These are phyloP conservation scores for Vicia faba DNA, from an alignment of 306 rosid genomes.

Conservation along the genomic window DNA sequence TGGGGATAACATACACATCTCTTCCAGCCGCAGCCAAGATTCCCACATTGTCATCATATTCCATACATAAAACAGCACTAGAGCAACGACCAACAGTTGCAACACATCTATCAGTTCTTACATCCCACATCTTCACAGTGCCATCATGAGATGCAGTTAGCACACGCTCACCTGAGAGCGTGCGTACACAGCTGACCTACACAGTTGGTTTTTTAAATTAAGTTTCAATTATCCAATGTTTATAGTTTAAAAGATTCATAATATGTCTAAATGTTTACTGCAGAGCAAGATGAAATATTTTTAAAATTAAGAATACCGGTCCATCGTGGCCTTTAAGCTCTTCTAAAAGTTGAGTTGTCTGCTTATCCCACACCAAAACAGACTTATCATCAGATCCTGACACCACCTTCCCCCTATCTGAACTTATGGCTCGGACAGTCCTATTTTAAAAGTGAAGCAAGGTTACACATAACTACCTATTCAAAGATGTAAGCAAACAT, in stretches of 20 bases:
- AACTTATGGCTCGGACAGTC: constrained; percentile 90
- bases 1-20: constrained; percentile 72
- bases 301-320: constrained; percentile 54
- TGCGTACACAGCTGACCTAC: constrained; percentile 96
- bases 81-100: constrained; percentile 99
- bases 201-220: constrained; percentile 39
- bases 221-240: constrained; percentile 38
- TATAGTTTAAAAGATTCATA: constrained; percentile 26
- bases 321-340: constrained; percentile 98
- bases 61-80: constrained; percentile 95
- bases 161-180: constrained; percentile 97
- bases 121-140: constrained; percentile 99
- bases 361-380: constrained; percentile 95
- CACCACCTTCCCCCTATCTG: constrained; percentile 91
- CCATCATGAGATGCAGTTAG: constrained; percentile 97
- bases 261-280: constrained; percentile 25
- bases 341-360: constrained; percentile 94
- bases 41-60: constrained; percentile 96
- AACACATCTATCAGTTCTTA: constrained; percentile 96
- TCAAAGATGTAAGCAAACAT: constrained; percentile 30
- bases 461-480: constrained; percentile 20
- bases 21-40: constrained; percentile 92
- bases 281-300: constrained; percentile 18
- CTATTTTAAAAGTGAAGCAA: constrained; percentile 52
- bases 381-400: constrained; percentile 97